Evolutionary conservation across 805 yeast species (phyloP).

Genomic region (Zygoascus flipseniorum): DNA sequence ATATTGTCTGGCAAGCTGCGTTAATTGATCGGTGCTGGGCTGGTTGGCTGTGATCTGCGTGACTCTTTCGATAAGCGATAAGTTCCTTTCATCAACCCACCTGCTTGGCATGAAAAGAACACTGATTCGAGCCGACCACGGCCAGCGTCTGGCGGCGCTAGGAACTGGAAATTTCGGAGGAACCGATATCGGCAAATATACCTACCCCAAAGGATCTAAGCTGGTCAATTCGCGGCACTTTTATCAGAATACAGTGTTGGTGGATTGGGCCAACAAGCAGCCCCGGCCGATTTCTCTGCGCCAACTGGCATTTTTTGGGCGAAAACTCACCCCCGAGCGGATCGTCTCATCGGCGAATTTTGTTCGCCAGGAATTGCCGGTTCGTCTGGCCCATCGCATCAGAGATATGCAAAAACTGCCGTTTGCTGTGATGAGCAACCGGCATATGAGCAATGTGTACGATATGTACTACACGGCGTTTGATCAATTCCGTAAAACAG

Average conservation of each 20-base stretch:
- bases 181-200: conserved; percentile 13
- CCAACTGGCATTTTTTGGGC: conserved; percentile 86
- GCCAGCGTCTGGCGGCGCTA: conserved; percentile 12
- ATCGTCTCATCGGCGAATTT: conserved; percentile 79
- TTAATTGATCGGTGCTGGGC: no score
- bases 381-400: conserved; percentile 72
- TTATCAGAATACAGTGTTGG: conserved; percentile 68
- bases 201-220: conserved; percentile 31
- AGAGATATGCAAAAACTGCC: conserved; percentile 76
- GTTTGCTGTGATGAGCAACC: conserved; percentile 74
- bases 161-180: conserved; percentile 6
- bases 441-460: conserved; percentile 78
- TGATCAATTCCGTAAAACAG: conserved; percentile 70
- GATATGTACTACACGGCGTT: conserved; percentile 84
- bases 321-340: conserved; percentile 65
- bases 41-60: neutral
- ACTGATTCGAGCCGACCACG: neutral
- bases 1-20: no score
- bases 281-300: conserved; percentile 88
- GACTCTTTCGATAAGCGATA: neutral
- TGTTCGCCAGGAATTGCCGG: conserved; percentile 76
- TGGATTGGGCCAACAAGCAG: conserved; percentile 51
- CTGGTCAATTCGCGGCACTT: conserved; percentile 65
- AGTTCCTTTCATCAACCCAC: neutral
- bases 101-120: neutral